Conservation (phyloP, 352 stramenopile species). For the Phytopythium litorale region DNA sequence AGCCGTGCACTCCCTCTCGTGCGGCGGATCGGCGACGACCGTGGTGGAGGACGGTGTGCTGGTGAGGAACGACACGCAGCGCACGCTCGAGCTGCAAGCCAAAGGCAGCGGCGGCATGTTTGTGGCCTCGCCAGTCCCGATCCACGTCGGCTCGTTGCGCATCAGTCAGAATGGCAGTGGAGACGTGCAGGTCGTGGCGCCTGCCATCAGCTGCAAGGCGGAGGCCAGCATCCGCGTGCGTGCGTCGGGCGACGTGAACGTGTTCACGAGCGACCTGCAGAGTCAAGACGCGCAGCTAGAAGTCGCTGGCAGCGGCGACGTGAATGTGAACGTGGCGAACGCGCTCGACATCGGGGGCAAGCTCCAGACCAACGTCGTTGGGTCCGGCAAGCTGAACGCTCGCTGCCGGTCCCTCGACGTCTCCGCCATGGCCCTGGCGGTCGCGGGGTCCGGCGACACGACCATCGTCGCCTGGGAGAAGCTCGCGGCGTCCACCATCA, state of each 20-base stretch:
- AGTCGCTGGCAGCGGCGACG: neutral
- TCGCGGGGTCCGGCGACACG: neutral
- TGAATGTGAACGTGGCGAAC: neutral
- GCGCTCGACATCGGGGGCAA: neutral
- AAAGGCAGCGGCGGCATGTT: slow-evolving; percentile 1
- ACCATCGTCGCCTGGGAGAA: neutral
- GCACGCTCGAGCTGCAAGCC: neutral
- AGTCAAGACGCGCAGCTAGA: neutral
- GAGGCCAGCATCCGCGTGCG: neutral
- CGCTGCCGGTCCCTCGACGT: neutral
- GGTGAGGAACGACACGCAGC: neutral
- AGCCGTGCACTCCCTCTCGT: neutral
- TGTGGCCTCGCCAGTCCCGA: neutral
- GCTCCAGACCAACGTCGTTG: neutral
- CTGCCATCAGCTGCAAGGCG: neutral
- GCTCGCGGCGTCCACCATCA: neutral
- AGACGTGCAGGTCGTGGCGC: slow-evolving; percentile 2
- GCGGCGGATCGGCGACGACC: neutral
- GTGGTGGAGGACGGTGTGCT: slow-evolving; percentile 3
- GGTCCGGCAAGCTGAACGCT: neutral
- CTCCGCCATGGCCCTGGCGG: neutral
- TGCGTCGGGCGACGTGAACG: slow-evolving; percentile 3
- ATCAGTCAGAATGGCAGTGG: neutral
- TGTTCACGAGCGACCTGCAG: neutral
- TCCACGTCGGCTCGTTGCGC: neutral